Conservation (phyloP, 345 rosid genomes). For the Citrus sp. region DNA sequence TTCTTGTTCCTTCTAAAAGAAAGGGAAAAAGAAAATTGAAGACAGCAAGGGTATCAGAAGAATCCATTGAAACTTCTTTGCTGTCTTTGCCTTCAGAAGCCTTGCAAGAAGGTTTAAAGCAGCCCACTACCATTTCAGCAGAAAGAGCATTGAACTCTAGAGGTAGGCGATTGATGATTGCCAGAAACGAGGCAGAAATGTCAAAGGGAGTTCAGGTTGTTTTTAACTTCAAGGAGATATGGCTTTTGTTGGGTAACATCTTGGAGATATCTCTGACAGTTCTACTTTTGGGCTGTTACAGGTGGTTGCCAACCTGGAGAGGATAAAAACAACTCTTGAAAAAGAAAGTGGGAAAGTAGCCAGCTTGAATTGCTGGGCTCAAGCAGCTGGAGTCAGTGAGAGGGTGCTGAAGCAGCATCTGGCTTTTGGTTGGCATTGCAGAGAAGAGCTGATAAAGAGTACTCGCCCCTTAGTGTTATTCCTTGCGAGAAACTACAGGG, state of each 20-base stretch:
- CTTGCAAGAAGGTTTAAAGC: conserved; percentile 16
- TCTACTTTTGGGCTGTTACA: conserved; percentile 27
- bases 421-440: conserved; percentile 74
- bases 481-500: conserved; percentile 75
- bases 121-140: conserved; percentile 22
- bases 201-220: conserved; percentile 72
- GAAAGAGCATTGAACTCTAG: conserved; percentile 36
- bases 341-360: conserved; percentile 55
- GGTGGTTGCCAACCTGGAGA: conserved; percentile 65
- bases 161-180: conserved; percentile 48
- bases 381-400: conserved; percentile 69
- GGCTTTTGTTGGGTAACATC: conserved; percentile 9
- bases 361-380: conserved; percentile 73
- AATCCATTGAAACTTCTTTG: conserved; percentile 2
- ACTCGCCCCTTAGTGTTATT: conserved; percentile 59
- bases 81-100: conserved; percentile 20
- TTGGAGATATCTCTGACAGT: conserved; percentile 15
- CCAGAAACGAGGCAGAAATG: conserved; percentile 75
- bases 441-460: conserved; percentile 68
- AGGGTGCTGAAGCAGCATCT: conserved; percentile 54
- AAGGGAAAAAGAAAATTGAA: conserved; percentile 41
- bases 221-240: conserved; percentile 14
- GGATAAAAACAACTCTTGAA: conserved; percentile 53
- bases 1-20: conserved; percentile 36
- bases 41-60: conserved; percentile 29